Evolutionary conservation across 2,329 filamentous ascomycete genomes (phyloP).

Genomic region (Pseudonectria buxi): DNA sequence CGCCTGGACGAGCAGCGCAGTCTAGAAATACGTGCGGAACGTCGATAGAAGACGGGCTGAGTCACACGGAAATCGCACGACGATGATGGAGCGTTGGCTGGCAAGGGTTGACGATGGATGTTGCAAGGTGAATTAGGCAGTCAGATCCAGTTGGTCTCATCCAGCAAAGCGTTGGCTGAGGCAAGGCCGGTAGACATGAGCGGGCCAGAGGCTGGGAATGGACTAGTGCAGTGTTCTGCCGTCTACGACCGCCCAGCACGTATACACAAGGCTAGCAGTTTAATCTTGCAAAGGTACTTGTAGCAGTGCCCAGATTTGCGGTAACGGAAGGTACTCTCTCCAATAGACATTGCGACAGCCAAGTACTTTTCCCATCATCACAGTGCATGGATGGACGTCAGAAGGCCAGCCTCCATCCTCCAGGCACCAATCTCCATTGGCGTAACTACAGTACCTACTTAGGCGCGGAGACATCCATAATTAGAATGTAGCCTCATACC

Average conservation of each 20-base stretch:
- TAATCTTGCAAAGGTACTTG: too few species aligned
- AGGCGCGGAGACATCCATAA: too few species aligned
- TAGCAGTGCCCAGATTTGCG: too few species aligned
- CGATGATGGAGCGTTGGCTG: conserved; percentile 5
- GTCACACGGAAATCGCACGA: conserved; percentile 12
- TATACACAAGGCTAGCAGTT: too few species aligned
- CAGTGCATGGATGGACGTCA: too few species aligned
- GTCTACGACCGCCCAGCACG: conserved; percentile 12
- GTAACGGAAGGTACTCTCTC: too few species aligned
- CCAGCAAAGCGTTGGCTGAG: conserved; percentile 16
- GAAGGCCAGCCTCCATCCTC: too few species aligned
- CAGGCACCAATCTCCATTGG: too few species aligned
- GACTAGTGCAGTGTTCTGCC: conserved; percentile 19
- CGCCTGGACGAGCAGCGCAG: conserved; percentile 2
- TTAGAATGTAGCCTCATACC: too few species aligned
- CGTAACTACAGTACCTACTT: too few species aligned
- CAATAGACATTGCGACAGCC: too few species aligned
- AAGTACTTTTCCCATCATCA: too few species aligned
- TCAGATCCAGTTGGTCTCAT: conserved; percentile 22
- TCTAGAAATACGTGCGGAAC: conserved; percentile 6
- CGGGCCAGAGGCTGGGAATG: conserved; percentile 7
- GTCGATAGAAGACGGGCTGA: conserved; percentile 13
- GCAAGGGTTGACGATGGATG: conserved; percentile 6
- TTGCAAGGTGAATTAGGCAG: conserved; percentile 20
- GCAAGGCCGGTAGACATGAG: conserved; percentile 16